Evolutionary conservation across 139 green algal species (phyloP), one percentile per base, ranked within the genome.

Genomic region (Protoeuglena noctilucae): DNA sequence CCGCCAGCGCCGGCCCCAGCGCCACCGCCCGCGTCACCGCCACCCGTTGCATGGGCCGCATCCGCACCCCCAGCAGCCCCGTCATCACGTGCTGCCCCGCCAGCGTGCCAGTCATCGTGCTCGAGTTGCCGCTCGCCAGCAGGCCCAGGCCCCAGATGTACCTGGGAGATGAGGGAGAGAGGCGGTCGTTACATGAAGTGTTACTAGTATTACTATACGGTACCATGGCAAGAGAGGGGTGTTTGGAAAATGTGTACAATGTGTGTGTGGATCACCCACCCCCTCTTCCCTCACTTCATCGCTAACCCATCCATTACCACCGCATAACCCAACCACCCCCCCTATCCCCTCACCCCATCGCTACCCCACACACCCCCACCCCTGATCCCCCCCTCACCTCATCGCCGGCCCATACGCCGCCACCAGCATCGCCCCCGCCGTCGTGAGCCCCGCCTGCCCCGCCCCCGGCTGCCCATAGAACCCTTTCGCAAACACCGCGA

Each of bases 71-170:
- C 46, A 67, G 14, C 40, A 67, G 66, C 22, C 67, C 62, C 5
- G 25, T 16, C 75, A 91, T 88, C 14, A 91, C 80, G 56, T 81
- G 85, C 68, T 91, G 81, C 23, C 80, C 78, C 0, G 81, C 75
- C 64, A 85, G 90, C 40, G 79, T 85, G 6, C 76, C 76, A 0
- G 84, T 89, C 63, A 92, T 84, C 29, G 78, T 86, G 67, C 56
- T 74, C 57, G 59, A 76, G 60, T 90, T 80, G 0, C 71, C 77
- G 1, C 74, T 69, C 0, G 72, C 77, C 40, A 84, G 55, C 53
- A 82, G 63, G 1, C 67, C 70, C 28, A 77, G 59, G 16, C 61
- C 74, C 65, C 65, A 77, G 46, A 73, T 63, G 30, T 58, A 58
- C 43, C 56, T 54, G n/a, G n/a, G n/a, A n/a, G n/a, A n/a, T n/a